Evolutionary conservation across 2,329 filamentous ascomycete genomes (phyloP), one percentile per base, ranked within the genome.

Genomic region (Trichophyton benhamiae): DNA sequence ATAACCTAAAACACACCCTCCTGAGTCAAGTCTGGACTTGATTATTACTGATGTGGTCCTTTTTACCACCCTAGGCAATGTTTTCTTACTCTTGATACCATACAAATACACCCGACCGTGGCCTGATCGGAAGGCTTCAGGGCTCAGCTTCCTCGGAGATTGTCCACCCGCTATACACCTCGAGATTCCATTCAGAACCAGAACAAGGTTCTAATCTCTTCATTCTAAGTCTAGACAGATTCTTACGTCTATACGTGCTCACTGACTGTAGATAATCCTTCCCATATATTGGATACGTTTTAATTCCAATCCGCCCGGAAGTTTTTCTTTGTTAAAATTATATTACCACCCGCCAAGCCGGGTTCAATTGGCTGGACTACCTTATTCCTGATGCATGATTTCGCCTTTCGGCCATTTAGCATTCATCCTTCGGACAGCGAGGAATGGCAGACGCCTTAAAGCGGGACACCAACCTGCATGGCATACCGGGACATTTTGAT

Each of bases 161-260:
- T 58, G 55, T 44, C 55, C 55, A 1, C 38, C 55, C 55, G 36
- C 7, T 58, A 58, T 42, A 44, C 33, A 2, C 33, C 27, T 36
- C 20, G 4, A 8, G 55, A 58, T 58, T 58, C 55, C 25, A 58
- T 58, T 58, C 55, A 58, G 36, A 58, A 58, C 55, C 55, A 36
- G 55, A 44, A 58, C 55, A 58, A 58, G 55, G 55, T 27, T 58
- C 36, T 58, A 17, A 58, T 27, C 22, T 58, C 20, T 58, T 58
- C 41, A 44, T 58, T 7, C 38, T 25, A 25, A 58, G 9, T 25
- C 33, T 33, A 42, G 33, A 42, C 55, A 42, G 22, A 20, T 20
- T 58, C 41, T 15, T 42, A 42, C 25, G 17, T 42, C 41, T 44
- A 41, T 44, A 42, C 25, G 20, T 33, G 13, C n/a, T 7, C 55